phyloP scores from a whole-genome alignment of 345 rosid species.

The Gossypium australe region DNA sequence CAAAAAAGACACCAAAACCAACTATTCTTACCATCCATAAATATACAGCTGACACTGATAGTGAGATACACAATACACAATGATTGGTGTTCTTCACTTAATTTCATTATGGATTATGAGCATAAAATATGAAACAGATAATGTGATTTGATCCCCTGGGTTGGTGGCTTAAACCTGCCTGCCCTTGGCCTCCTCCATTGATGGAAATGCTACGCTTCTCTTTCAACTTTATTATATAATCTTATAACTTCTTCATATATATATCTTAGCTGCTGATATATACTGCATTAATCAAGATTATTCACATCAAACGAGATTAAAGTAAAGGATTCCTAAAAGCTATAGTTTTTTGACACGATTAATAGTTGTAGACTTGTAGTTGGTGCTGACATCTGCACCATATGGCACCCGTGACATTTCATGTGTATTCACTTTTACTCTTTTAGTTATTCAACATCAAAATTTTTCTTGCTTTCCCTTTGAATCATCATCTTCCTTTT shows the following conservation, averaged over 20 bases:
- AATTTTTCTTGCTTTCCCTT: background rate
- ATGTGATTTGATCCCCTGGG: background rate
- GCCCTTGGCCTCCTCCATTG: background rate
- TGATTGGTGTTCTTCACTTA: background rate
- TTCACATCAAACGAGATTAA: background rate
- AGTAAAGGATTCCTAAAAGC: background rate
- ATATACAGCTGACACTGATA: background rate
- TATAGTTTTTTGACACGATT: background rate
- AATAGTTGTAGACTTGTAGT: background rate
- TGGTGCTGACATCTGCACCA: slow-evolving; percentile 1
- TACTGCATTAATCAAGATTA: too few relatives aligned
- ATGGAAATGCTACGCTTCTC: background rate
- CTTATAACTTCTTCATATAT: background rate
- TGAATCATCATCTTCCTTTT: background rate
- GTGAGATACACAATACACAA: background rate
- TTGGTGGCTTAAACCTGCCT: slow-evolving; percentile 8
- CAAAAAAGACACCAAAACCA: background rate
- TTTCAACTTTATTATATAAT: background rate
- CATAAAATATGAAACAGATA: background rate
- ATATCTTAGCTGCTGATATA: too few relatives aligned
- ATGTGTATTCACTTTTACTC: background rate
- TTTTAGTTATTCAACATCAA: background rate
- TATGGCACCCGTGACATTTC: background rate
- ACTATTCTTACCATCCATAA: background rate
- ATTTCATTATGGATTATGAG: background rate